Conservation (phyloP, 2,329 filamentous ascomycete genomes). For the Chrysoporthe austroafricana region DNA sequence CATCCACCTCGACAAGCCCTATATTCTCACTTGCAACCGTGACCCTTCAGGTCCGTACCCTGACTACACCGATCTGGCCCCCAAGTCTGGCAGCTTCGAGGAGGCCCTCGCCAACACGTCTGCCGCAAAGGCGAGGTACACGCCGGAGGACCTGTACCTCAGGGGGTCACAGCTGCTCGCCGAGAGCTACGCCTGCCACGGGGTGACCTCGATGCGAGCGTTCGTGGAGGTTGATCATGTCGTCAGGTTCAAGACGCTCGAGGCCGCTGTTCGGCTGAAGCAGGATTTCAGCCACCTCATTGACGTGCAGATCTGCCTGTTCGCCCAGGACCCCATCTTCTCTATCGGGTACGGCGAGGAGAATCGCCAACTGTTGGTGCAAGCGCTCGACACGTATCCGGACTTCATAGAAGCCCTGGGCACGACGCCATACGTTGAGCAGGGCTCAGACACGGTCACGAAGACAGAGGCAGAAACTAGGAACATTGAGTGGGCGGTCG, state of each 20-base stretch:
- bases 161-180: slow-evolving; percentile 68
- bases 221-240: slow-evolving; percentile 73
- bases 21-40: slow-evolving; percentile 51
- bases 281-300: slow-evolving; percentile 55
- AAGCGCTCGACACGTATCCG: slow-evolving; percentile 34
- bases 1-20: slow-evolving; percentile 72
- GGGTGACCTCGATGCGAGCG: slow-evolving; percentile 70
- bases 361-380: slow-evolving; percentile 53
- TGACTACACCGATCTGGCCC: slow-evolving; percentile 63
- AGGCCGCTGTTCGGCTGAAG: slow-evolving; percentile 62
- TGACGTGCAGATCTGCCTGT: slow-evolving; percentile 69
- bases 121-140: slow-evolving; percentile 66
- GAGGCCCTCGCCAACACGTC: slow-evolving; percentile 61
- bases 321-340: slow-evolving; percentile 72
- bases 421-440: slow-evolving; percentile 72
- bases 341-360: slow-evolving; percentile 52
- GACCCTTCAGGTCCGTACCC: slow-evolving; percentile 44
- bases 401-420: slow-evolving; percentile 62
- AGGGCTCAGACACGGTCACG: slow-evolving; percentile 48
- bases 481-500: slow-evolving; percentile 68
- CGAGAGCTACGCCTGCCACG: slow-evolving; percentile 61
- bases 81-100: slow-evolving; percentile 62
- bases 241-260: slow-evolving; percentile 49
- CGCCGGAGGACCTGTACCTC: slow-evolving; percentile 62
- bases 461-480: slow-evolving; percentile 23